Evolutionary conservation across 2,329 filamentous ascomycete species (phyloP).

Genomic region (Diaporthe helianthi): DNA sequence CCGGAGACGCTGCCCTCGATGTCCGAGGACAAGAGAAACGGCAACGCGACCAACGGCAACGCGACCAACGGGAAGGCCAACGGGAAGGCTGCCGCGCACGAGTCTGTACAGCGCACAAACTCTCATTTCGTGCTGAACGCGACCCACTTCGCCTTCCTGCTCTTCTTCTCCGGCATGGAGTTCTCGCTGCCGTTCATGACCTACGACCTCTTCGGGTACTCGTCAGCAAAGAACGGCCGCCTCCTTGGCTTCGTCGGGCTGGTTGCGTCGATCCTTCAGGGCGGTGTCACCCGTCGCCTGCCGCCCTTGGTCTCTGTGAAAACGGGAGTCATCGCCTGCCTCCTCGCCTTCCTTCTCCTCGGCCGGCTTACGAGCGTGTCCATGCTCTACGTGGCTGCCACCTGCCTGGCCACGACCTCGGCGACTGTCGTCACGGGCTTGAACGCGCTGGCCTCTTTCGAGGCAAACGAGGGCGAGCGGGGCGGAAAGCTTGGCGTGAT

Average conservation of each 20-base stretch:
- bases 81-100: constrained; percentile 39
- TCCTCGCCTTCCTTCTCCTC: constrained; percentile 81
- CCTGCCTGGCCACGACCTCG: constrained; percentile 85
- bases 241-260: constrained; percentile 92
- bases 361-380: constrained; percentile 70
- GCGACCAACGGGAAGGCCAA: constrained; percentile 37
- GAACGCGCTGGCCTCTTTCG: constrained; percentile 90
- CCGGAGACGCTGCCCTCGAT: constrained; percentile 83
- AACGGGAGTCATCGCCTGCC: constrained; percentile 78
- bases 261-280: constrained; percentile 90
- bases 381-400: constrained; percentile 81
- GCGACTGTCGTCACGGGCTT: constrained; percentile 94
- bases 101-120: constrained; percentile 69
- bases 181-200: constrained; percentile 98
- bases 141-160: constrained; percentile 87
- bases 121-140: constrained; percentile 82
- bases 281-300: constrained; percentile 85
- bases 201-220: constrained; percentile 88
- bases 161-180: constrained; percentile 96
- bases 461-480: constrained; percentile 79
- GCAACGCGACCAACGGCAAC: constrained; percentile 36
- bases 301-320: constrained; percentile 82
- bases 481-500: constrained; percentile 87
- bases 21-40: constrained; percentile 42
- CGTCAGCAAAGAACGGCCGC: constrained; percentile 79